Percentiles rank a stretch among this genome's conserved stretches.
phyloP scores from a whole-genome alignment of 2,329 filamentous ascomycete genomes.

The Microsporum ferrugineum region DNA sequence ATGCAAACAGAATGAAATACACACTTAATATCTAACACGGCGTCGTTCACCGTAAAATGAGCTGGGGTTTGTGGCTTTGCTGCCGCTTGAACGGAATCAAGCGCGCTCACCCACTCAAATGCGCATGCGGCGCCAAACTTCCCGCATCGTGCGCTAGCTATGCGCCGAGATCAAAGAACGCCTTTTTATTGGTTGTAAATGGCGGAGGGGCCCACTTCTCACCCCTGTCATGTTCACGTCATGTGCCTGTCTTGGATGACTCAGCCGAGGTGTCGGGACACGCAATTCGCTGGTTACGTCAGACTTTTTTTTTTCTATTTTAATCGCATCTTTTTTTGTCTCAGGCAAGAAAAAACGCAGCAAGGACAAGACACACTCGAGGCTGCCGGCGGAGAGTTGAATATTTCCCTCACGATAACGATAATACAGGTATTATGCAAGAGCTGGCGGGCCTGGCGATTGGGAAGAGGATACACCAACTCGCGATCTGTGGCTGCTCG shows the following conservation, averaged over 20 bases:
- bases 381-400: background rate
- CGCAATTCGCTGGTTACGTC: background rate
- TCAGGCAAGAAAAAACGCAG: background rate
- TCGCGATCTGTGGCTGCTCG: background rate
- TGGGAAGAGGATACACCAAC: background rate
- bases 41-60: too few species aligned
- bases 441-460: background rate
- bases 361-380: background rate
- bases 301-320: background rate
- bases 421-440: too few species aligned
- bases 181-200: background rate
- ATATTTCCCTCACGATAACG: too few species aligned
- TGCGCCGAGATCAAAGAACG: background rate
- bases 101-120: background rate
- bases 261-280: background rate
- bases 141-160: background rate
- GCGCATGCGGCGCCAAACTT: background rate
- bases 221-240: background rate
- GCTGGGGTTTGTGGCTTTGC: background rate
- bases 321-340: background rate
- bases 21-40: too few species aligned
- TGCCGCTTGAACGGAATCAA: background rate
- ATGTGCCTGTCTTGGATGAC: background rate
- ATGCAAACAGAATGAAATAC: background rate
- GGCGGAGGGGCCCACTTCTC: background rate